Conservation (phyloP, 495 filamentous ascomycete species). For the Letharia lupina region DNA sequence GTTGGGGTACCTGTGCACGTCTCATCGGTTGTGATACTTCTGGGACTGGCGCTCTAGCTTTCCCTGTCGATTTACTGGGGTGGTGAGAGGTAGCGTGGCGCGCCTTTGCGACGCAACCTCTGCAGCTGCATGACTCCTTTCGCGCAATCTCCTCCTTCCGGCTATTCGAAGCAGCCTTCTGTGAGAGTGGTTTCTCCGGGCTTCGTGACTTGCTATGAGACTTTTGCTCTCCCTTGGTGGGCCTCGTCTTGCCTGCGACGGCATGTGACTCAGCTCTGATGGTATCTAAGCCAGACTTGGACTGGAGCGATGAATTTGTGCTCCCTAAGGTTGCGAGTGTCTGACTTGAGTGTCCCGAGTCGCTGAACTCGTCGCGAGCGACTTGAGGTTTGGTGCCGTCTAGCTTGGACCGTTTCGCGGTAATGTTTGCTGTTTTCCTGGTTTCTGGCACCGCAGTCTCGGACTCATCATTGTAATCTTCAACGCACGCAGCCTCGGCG, state of each 20-base stretch:
- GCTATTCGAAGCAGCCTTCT: constrained; percentile 30
- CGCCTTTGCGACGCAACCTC: constrained; percentile 14
- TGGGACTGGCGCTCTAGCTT: constrained; percentile 7
- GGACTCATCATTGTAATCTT: constrained; percentile 50
- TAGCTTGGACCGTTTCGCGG: constrained; percentile 46
- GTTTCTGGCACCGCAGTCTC: constrained; percentile 41
- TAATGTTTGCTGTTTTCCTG: constrained; percentile 44
- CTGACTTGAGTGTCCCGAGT: constrained; percentile 60
- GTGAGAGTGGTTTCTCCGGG: constrained; percentile 25
- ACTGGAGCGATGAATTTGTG: constrained; percentile 42
- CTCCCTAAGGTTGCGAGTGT: constrained; percentile 48
- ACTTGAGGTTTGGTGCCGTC: constrained; percentile 30
- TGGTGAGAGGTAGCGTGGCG: constrained; percentile 5
- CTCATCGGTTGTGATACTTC: constrained; percentile 10
- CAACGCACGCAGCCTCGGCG: constrained; percentile 39
- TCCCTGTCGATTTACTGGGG: constrained; percentile 7
- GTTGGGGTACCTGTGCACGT: constrained; percentile 14
- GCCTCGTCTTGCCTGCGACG: constrained; percentile 14
- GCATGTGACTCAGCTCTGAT: constrained; percentile 34
- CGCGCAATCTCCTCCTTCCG: constrained; percentile 29
- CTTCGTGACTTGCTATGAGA: constrained; percentile 19
- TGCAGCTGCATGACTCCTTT: constrained; percentile 12
- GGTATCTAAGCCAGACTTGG: constrained; percentile 36
- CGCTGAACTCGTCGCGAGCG: constrained; percentile 43
- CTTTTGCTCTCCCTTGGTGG: constrained; percentile 8